Conservation (phyloP, 1,139 yeast genomes). For the Suhomyces chickasaworum region DNA sequence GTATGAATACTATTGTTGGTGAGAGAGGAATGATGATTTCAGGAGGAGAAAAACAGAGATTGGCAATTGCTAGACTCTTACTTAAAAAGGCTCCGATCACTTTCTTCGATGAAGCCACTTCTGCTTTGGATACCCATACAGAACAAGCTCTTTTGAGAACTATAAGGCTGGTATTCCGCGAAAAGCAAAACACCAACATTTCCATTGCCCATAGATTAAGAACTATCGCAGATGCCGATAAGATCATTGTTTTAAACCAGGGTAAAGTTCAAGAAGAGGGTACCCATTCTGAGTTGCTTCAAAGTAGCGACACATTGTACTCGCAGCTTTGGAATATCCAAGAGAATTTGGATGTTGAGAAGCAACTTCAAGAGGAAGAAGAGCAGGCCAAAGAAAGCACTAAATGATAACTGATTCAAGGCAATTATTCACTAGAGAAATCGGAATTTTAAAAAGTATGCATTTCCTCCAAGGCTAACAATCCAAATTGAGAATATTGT, state of each 20-base stretch:
- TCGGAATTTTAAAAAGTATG: too few relatives aligned
- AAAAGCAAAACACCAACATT: slow-evolving; percentile 67
- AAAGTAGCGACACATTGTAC: slow-evolving; percentile 60
- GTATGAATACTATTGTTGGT: slow-evolving; percentile 87
- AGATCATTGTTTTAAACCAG: slow-evolving; percentile 79
- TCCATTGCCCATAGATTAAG: slow-evolving; percentile 93
- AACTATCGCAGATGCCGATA: slow-evolving; percentile 92
- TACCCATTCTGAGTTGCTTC: slow-evolving; percentile 63
- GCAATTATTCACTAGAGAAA: too few relatives aligned
- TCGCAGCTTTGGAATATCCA: slow-evolving; percentile 88
- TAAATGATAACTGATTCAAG: too few relatives aligned
- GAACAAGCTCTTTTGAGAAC: slow-evolving; percentile 82
- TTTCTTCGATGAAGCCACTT: slow-evolving; percentile 95
- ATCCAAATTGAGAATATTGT: too few relatives aligned
- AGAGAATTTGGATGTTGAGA: slow-evolving; percentile 67
- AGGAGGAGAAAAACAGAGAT: slow-evolving; percentile 96
- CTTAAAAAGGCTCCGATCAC: slow-evolving; percentile 86
- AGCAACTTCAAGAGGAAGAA: slow-evolving; percentile 18
- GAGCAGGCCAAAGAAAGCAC: neutral
- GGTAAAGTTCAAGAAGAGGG: slow-evolving; percentile 91
- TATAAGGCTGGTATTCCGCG: slow-evolving; percentile 61
- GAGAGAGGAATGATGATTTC: slow-evolving; percentile 98
- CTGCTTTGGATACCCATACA: slow-evolving; percentile 95
- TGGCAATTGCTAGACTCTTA: slow-evolving; percentile 87
- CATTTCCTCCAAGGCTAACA: too few relatives aligned